Evolutionary conservation across 495 filamentous ascomycete species (phyloP).

Genomic region (Gamarada debralockiae): DNA sequence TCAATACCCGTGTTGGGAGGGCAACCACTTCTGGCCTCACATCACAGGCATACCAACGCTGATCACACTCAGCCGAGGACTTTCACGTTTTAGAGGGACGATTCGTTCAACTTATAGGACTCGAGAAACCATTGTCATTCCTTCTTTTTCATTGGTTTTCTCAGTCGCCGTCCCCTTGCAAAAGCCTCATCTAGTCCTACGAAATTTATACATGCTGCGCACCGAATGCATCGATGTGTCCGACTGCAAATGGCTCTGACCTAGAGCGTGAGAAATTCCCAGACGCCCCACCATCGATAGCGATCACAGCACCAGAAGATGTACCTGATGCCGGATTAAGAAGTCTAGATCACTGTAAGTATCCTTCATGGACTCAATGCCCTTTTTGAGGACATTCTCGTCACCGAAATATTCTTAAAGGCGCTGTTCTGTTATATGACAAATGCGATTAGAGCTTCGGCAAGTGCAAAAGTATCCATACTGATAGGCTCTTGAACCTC

Average conservation of each 20-base stretch:
- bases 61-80: no score
- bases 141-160: background rate
- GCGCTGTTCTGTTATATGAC: background rate
- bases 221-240: constrained; percentile 27
- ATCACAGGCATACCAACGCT: no score
- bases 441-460: background rate
- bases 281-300: constrained; percentile 24
- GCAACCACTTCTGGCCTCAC: background rate
- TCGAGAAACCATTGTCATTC: background rate
- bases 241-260: constrained; percentile 22
- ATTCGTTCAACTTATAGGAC: background rate
- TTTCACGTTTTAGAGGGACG: background rate
- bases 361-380: constrained; percentile 6
- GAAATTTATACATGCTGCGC: constrained; percentile 14
- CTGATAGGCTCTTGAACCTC: no score
- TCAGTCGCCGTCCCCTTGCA: background rate
- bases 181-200: background rate
- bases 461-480: background rate
- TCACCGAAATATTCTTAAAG: background rate
- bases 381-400: background rate
- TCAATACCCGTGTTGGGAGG: background rate
- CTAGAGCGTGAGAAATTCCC: constrained; percentile 27
- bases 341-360: constrained; percentile 73
- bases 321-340: constrained; percentile 69
- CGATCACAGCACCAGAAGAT: constrained; percentile 23